Evolutionary conservation across 208 protist species (phyloP), one percentile per base, ranked within the genome.

Genomic region (Leptomonas seymouri): DNA sequence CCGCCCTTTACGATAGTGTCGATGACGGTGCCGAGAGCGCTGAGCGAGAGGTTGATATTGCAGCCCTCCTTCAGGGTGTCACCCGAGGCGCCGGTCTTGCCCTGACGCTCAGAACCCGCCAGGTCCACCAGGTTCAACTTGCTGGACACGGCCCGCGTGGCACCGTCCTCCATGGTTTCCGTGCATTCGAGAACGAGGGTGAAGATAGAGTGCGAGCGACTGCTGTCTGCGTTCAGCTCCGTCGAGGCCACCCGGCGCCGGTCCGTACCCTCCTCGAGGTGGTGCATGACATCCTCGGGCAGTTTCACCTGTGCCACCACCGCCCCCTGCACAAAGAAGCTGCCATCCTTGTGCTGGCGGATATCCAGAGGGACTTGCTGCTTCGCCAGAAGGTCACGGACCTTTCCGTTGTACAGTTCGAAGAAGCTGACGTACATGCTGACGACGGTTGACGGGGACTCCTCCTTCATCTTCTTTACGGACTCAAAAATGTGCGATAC

Each of bases 91-190:
- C 92, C 93, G 15, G 96, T 98, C 60, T 93, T 93, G 60, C 79
- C 80, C 74, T 96, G 91, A 34, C 96, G 79, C 68, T 98, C 96
- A 14, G 83, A 93, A 27, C 96, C 96, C 23, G 96, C 96, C 9
- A 98, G 82, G 64, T 98, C 96, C 14, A 98, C 92, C 21, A 98
- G 81, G 68, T 96, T 95, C 23, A 98, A 62, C 76, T 97, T 97
- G 67, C 84, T 91, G 31, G 86, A 92, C 31, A 96, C 86, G 5
- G 82, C 83, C 15, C 80, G 66, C 28, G 78, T 81, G 44, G 81
- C 76, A 66, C 87, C 86, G 67, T 94, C 89, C 54, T 97, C 91
- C 50, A 75, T 48, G 15, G 82, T 94, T 55, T 95, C 85, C 12
- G 75, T 85, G 75, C 86, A 93, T 55, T 95, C 84, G 20, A 97